Conservation (phyloP, 352 stramenopile genomes). For the Hyaloperonospora brassicae region DNA sequence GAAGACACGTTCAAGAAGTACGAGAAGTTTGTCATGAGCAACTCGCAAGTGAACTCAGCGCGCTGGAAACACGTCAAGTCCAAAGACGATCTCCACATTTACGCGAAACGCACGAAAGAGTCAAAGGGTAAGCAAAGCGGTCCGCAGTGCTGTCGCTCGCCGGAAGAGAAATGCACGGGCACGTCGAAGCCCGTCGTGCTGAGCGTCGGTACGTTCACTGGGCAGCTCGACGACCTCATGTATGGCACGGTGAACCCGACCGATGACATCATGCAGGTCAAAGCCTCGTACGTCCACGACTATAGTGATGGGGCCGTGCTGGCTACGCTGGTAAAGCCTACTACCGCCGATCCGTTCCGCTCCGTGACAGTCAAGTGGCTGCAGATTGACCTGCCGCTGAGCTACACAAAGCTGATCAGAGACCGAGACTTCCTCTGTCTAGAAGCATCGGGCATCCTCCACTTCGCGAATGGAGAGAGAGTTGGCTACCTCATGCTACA, state of each 20-base stretch:
- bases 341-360: conserved; percentile 7
- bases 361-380: conserved; percentile 22
- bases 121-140: background rate
- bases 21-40: conserved; percentile 14
- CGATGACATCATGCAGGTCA: conserved; percentile 30
- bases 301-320: conserved; percentile 23
- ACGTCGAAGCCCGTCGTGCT: conserved; percentile 10
- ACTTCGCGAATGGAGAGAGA: conserved; percentile 14
- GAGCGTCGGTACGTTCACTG: conserved; percentile 22
- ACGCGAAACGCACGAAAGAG: conserved; percentile 9
- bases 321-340: conserved; percentile 9
- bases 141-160: background rate
- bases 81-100: conserved; percentile 21
- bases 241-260: conserved; percentile 30
- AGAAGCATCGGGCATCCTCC: conserved; percentile 13
- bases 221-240: conserved; percentile 34
- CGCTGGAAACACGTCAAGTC: conserved; percentile 21
- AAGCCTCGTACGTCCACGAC: conserved; percentile 28
- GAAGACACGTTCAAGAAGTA: conserved; percentile 23
- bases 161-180: background rate
- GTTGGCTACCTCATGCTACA: conserved; percentile 57
- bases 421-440: conserved; percentile 19
- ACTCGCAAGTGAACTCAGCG: conserved; percentile 10
- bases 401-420: conserved; percentile 12
- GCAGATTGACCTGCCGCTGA: conserved; percentile 13